phyloP scores from a whole-genome alignment of 1,284 basidiomycete species.

The Melanopsichium pennsylvanicum region DNA sequence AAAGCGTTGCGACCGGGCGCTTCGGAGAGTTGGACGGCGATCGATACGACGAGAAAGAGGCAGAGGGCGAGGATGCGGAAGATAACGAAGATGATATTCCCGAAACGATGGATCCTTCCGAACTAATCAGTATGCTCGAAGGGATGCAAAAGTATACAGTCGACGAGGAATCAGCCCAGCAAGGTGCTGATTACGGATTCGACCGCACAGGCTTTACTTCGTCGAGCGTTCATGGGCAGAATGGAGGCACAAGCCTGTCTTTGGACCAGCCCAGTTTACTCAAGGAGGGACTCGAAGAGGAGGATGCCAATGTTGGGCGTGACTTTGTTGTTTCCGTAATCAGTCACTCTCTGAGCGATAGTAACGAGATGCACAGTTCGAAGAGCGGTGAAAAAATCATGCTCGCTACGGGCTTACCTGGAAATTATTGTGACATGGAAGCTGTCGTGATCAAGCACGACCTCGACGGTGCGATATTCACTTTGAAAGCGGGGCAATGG shows the following conservation, averaged over 20 bases:
- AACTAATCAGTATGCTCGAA: slow-evolving; percentile 80
- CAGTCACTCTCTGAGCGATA: neutral
- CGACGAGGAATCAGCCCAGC: slow-evolving; percentile 68
- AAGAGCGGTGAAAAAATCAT: slow-evolving; percentile 1
- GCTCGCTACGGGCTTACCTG: slow-evolving; percentile 13
- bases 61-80: slow-evolving; percentile 41
- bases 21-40: too few relatives aligned
- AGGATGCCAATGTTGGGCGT: slow-evolving; percentile 77
- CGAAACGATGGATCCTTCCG: slow-evolving; percentile 86
- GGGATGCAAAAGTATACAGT: slow-evolving; percentile 83
- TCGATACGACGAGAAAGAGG: neutral
- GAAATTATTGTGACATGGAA: neutral
- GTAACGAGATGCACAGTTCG: neutral
- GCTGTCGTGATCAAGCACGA: slow-evolving; percentile 76
- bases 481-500: slow-evolving; percentile 70
- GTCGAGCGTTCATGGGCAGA: slow-evolving; percentile 57
- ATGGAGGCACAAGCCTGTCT: slow-evolving; percentile 13
- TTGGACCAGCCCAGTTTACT: slow-evolving; percentile 72
- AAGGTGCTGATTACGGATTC: slow-evolving; percentile 68
- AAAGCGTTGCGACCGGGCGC: slow-evolving; percentile 11
- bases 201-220: slow-evolving; percentile 20
- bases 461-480: slow-evolving; percentile 81
- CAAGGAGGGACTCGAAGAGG: slow-evolving; percentile 83
- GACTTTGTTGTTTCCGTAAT: slow-evolving; percentile 71
- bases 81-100: slow-evolving; percentile 74